Percentiles rank a stretch among this genome's conserved stretches.
These are phyloP conservation scores for Warburgia ugandensis DNA, from an alignment of 164 flowering plant species.

Conservation along the genomic window DNA sequence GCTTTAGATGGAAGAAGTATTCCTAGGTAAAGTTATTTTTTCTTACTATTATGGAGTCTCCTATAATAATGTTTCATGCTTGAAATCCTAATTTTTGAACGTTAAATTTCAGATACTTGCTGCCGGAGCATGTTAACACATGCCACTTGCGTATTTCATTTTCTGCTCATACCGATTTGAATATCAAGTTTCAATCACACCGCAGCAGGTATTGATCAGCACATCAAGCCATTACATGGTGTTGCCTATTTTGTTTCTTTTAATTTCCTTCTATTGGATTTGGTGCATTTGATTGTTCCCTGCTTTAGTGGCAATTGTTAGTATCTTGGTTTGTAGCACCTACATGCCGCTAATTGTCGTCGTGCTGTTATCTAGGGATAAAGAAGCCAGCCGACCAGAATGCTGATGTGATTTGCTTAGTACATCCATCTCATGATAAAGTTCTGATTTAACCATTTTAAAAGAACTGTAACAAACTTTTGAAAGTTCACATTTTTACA, in stretches of 20 bases:
- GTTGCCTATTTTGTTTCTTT: no score
- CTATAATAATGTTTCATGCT: neutral
- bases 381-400: slow-evolving; percentile 50
- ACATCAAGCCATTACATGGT: neutral
- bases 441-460: neutral
- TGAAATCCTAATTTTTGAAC: neutral
- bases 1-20: slow-evolving; percentile 90
- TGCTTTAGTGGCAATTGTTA: neutral
- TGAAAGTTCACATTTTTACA: no score
- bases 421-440: slow-evolving; percentile 30
- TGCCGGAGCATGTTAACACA: slow-evolving; percentile 72
- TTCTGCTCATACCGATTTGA: slow-evolving; percentile 90
- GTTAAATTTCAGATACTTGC: slow-evolving; percentile 55
- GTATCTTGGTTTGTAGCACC: slow-evolving; percentile 3
- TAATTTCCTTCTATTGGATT: neutral
- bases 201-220: slow-evolving; percentile 91
- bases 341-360: slow-evolving; percentile 30
- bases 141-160: slow-evolving; percentile 79
- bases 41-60: neutral
- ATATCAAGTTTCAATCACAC: slow-evolving; percentile 88
- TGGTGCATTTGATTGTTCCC: neutral
- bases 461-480: no score
- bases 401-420: slow-evolving; percentile 44
- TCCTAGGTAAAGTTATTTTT: slow-evolving; percentile 42
- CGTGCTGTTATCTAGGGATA: slow-evolving; percentile 50